These are phyloP conservation scores for Dissophora globulifera DNA, from an alignment of 192 early-diverging fungal genomes.

Conservation along the genomic window DNA sequence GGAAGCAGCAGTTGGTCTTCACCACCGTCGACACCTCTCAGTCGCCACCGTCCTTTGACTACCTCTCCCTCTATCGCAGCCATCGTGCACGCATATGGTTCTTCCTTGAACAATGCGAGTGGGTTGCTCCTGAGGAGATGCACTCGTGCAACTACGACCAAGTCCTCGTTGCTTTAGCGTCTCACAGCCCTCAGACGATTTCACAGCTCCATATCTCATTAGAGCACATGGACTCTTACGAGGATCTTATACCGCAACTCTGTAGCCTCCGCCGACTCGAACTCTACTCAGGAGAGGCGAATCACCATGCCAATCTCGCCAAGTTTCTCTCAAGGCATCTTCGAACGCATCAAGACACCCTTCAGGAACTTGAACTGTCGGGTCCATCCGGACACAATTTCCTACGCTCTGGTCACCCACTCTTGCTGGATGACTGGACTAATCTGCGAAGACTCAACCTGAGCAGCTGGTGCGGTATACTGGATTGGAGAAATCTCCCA, in stretches of 20 bases:
- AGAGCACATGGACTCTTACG: too few relatives aligned
- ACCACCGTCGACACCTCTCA: not conserved
- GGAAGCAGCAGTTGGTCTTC: not conserved
- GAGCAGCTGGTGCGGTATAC: not conserved
- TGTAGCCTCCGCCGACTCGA: too few relatives aligned
- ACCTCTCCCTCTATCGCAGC: constrained; percentile 4
- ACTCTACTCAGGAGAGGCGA: too few relatives aligned
- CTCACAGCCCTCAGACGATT: not conserved
- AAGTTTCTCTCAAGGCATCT: not conserved
- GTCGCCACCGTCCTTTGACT: not conserved
- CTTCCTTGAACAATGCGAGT: not conserved
- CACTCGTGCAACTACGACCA: not conserved
- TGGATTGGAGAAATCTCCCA: constrained; percentile 5
- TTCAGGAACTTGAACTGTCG: not conserved
- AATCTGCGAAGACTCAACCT: not conserved
- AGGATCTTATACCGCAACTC: too few relatives aligned
- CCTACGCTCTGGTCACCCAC: too few relatives aligned
- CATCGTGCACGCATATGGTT: not conserved
- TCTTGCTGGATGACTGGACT: not conserved
- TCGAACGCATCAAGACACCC: too few relatives aligned
- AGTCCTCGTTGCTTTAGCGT: not conserved
- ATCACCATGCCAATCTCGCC: too few relatives aligned
- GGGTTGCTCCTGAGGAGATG: too few relatives aligned
- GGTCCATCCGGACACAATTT: too few relatives aligned
- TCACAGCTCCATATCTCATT: not conserved